These are phyloP conservation scores for Cordia subcordata DNA, from an alignment of 257 asterid species.

Conservation along the genomic window DNA sequence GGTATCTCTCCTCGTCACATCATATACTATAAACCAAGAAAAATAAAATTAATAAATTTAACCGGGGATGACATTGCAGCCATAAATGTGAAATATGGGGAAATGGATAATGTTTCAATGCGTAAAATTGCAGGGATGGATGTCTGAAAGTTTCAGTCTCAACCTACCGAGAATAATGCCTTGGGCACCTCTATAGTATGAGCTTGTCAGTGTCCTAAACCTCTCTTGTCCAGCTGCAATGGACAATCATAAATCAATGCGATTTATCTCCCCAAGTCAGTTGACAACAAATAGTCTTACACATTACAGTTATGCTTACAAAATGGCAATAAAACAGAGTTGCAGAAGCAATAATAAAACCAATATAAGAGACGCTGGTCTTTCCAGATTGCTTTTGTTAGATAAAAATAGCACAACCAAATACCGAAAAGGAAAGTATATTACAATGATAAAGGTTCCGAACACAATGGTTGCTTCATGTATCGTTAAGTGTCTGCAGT, in stretches of 20 bases:
- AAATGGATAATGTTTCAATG: background rate
- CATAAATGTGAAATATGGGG: background rate
- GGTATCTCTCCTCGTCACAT: slow-evolving; percentile 85
- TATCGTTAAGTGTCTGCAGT: too few species aligned
- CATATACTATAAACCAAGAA: slow-evolving; percentile 51
- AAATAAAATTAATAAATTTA: slow-evolving; percentile 10
- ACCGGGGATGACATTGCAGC: background rate
- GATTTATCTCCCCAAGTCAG: background rate
- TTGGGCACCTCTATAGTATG: slow-evolving; percentile 54
- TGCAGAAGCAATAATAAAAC: too few species aligned
- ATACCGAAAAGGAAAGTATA: too few species aligned
- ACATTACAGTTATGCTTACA: too few species aligned
- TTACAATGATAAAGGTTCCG: too few species aligned
- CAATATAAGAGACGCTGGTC: too few species aligned
- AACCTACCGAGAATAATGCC: slow-evolving; percentile 72
- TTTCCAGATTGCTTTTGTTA: too few species aligned
- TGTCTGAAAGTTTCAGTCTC: background rate
- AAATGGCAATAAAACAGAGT: too few species aligned
- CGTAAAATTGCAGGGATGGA: background rate
- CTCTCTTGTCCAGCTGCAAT: slow-evolving; percentile 91
- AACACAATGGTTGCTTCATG: too few species aligned
- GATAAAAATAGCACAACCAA: too few species aligned
- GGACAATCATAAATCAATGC: slow-evolving; percentile 9
- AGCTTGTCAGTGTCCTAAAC: slow-evolving; percentile 65
- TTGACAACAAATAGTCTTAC: too few species aligned